Percentiles rank a stretch among this genome's conserved stretches.
phyloP scores from a whole-genome alignment of 139 green algal species.

The Coelastrella sp. region DNA sequence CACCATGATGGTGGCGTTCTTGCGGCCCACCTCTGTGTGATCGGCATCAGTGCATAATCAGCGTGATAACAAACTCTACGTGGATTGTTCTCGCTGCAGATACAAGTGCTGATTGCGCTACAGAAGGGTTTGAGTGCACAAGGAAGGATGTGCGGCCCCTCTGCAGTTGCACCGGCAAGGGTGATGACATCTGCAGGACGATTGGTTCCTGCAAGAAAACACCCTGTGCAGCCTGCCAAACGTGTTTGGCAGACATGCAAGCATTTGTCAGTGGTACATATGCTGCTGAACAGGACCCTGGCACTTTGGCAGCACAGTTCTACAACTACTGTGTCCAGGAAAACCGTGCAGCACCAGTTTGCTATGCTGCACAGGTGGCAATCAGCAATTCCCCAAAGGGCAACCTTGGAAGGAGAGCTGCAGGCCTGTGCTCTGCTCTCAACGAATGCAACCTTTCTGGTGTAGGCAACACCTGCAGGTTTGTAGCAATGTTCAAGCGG shows the following conservation, averaged over 20 bases:
- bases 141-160: not conserved
- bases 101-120: not conserved
- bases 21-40: no score
- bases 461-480: constrained; percentile 18
- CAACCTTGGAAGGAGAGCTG: not conserved
- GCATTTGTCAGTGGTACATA: not conserved
- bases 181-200: constrained; percentile 3
- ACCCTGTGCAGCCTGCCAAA: not conserved
- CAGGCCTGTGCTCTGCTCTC: not conserved
- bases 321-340: not conserved
- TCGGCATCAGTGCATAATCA: no score
- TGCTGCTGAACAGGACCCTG: not conserved
- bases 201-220: constrained; percentile 16
- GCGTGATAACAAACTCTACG: not conserved
- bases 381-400: not conserved
- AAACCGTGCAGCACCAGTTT: not conserved
- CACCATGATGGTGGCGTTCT: no score
- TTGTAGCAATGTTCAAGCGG: not conserved
- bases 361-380: not conserved
- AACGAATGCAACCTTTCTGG: not conserved
- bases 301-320: not conserved
- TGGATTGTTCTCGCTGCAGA: not conserved
- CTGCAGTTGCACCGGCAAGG: constrained; percentile 13
- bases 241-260: not conserved
- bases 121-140: constrained; percentile 15